Base-by-base conservation (phyloP, 176 grass and related monocot species). In the Lolium multiflorum region DNA sequence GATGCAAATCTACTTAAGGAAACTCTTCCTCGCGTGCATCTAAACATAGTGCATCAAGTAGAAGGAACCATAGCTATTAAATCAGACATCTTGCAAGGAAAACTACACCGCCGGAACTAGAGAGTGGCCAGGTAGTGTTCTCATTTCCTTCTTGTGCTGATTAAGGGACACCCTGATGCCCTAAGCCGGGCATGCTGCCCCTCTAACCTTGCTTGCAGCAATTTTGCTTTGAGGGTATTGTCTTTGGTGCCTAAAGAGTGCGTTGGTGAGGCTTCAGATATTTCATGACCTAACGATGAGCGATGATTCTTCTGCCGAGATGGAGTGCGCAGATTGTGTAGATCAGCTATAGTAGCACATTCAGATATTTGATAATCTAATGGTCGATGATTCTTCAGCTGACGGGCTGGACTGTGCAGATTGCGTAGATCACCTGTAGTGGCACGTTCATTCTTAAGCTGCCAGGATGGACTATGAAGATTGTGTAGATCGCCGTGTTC, bases 171-270 rank as follows among this genome's bases (percentile, higher is more conserved):
- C 43, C 84, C 87, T 1, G 87, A 97, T 49, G 80, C 72, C 71
- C 72, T 95, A 56, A 92, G 88, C 79, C 97, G 89, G 56, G 90
- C 92, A 9, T 99, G 87, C 38, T 90, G 94, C 55, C 94, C 97
- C 76, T 99, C 92, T 68, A 99, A 62, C 80, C 97, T 97, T 77
- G 97, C 97, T 88, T 99, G 90, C 62, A 99, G 89, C 46, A 99
- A 80, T 84, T 96, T 99, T 50, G 83, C 87, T 68, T 97, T 99
- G 51, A 99, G 82, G 18, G 92, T 99, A 56, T 91, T 93, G 11
- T 82, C 86, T 44, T 84, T 90, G 31, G 86, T 35, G 20, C 72
- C 83, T 22, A 41, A 57, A 25, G 78, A 26, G 28, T 85, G 65
- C 66, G 77, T 76, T 11, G 90, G 79, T 51, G 87, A 91, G 85